phyloP scores from a whole-genome alignment of 169 alveolate species.

The Theileria parva region DNA sequence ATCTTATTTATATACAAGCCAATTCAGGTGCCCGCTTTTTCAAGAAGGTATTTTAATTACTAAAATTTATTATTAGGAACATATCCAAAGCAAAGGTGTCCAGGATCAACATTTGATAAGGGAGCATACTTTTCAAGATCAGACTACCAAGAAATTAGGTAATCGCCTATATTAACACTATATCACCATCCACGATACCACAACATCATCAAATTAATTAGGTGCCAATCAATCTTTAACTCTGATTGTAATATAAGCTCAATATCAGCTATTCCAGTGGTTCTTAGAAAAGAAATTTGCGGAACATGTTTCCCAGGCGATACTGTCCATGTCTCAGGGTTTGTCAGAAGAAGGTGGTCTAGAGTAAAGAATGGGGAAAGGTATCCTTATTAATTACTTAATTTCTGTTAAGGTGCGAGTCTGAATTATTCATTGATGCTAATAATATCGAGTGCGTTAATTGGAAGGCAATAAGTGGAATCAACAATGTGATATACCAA shows the following conservation, averaged over 20 bases:
- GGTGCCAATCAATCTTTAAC: conserved; percentile 62
- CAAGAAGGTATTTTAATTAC: not conserved
- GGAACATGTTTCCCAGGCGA: conserved; percentile 76
- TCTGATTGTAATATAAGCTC: conserved; percentile 3
- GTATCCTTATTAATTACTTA: not conserved
- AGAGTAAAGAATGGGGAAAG: conserved; percentile 61
- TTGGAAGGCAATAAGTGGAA: conserved; percentile 21
- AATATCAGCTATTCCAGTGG: conserved; percentile 54
- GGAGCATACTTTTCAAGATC: conserved; percentile 54
- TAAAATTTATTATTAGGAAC: not conserved
- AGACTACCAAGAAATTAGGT: conserved; percentile 71
- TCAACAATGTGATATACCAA: conserved; percentile 9
- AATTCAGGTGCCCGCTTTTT: conserved; percentile 41
- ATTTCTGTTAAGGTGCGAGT: conserved; percentile 44
- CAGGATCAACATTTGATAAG: conserved; percentile 33
- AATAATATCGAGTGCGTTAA: conserved; percentile 60
- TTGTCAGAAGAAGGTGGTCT: conserved; percentile 67
- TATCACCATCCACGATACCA: not conserved
- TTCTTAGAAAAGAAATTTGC: conserved; percentile 66
- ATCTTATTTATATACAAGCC: conserved; percentile 41
- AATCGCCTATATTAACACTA: conserved; percentile 21
- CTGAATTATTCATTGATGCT: conserved; percentile 70
- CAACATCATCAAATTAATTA: not conserved
- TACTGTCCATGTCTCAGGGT: conserved; percentile 65
- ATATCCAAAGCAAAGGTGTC: conserved; percentile 23